Base-by-base conservation (phyloP, 2,329 filamentous ascomycete species). In the Fusarium sp. region DNA sequence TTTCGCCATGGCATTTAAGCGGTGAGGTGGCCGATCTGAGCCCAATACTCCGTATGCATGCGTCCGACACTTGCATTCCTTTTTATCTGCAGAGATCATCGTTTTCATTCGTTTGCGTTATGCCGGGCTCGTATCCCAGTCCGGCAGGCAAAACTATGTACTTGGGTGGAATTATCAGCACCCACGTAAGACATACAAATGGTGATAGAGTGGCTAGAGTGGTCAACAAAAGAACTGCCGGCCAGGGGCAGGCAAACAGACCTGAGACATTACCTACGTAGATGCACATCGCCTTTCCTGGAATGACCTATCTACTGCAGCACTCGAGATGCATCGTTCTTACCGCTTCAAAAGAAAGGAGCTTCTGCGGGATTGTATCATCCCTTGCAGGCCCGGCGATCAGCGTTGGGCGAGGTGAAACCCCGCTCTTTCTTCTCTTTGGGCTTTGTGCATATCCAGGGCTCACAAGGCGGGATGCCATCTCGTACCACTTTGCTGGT, bases 371-470 rank as follows among this genome's bases (percentile, higher is more conserved):
- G 57, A 69, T 66, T 47, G 42, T 33, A 44, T 36, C 50, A 74
- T 70, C 73, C 72, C 75, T 77, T 76, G 63, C 67, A 75, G 65
- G 47, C 50, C 62, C 66, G 31, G 53, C 45, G 75, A 75, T 74
- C 75, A 74, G 71, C 63, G 67, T 59, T 53, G 64, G 58, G 53
- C 50, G 67, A 62, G 47, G 65, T 68, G 28, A 75, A 68, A 70
- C 67, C 56, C 71, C 75, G 67, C 71, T 65, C 48, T 54, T 68
- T 68, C 51, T 74, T 69, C 75, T 48, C 57, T 77, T 77, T 72
- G 55, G 72, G 68, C 72, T 55, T 65, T 58, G 57, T 71, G 72
- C 67, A 77, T 70, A 62, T 64, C 60, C 64, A 73, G 57, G 61
- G 42, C 61, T 73, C 66, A 72, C 68, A 54, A 59, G 39, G 61